phyloP scores from a whole-genome alignment of 2,329 filamentous ascomycete genomes.

The Aureobasidium sp. region DNA sequence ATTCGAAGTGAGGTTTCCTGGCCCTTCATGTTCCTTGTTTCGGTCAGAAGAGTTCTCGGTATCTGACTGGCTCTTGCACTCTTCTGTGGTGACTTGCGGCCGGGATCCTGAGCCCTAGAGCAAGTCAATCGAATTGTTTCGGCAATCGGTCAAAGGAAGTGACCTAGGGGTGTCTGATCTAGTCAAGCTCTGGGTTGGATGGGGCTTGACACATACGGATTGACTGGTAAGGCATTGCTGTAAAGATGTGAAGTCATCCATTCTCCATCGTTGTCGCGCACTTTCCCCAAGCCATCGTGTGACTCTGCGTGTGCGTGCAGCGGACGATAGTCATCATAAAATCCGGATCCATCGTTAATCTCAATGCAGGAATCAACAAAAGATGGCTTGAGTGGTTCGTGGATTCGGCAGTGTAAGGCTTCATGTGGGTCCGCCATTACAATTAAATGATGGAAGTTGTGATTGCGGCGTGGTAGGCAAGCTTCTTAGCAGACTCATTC shows the following conservation, averaged over 20 bases:
- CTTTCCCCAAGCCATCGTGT: neutral
- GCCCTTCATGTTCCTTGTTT: neutral
- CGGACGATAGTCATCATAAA: neutral
- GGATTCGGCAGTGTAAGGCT: neutral
- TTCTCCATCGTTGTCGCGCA: neutral
- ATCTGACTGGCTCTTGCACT: neutral
- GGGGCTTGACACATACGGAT: slow-evolving; percentile 11
- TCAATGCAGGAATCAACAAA: slow-evolving; percentile 5
- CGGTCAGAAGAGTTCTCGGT: neutral
- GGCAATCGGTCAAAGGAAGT: neutral
- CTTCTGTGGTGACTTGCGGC: neutral
- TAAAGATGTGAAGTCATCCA: neutral
- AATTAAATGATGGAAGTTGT: neutral
- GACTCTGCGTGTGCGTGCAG: neutral
- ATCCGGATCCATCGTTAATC: neutral
- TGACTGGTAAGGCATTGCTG: neutral
- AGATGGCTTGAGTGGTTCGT: slow-evolving; percentile 2
- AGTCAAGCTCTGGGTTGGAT: slow-evolving; percentile 9
- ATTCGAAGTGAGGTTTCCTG: neutral
- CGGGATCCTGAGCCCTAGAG: neutral
- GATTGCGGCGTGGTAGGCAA: neutral
- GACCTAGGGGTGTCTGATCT: neutral
- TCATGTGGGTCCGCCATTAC: slow-evolving; percentile 10
- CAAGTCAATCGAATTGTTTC: slow-evolving; percentile 9
- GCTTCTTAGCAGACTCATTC: slow-evolving; percentile 13